Evolutionary conservation across 805 yeast genomes (phyloP), one percentile per base, ranked within the genome.

Genomic region (Wickerhamiella allomyrinae): DNA sequence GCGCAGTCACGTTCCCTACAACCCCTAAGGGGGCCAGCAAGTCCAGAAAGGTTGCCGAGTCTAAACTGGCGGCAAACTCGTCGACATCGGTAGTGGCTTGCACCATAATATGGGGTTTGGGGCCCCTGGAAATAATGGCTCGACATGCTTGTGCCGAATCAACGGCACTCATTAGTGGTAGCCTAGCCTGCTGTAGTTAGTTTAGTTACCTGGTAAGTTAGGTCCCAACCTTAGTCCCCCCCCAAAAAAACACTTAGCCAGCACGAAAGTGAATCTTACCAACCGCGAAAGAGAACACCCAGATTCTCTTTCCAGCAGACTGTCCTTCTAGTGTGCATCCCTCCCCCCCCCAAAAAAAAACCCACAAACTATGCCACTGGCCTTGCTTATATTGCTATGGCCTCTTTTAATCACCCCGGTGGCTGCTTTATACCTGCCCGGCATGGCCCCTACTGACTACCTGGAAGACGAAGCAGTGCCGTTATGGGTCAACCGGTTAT

Each of bases 361-460:
- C 14, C 15, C 13, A 27, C 31, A 14, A 43, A 31, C 40, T 43
- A 38, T 3, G 5, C 20, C 34, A 38, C 49, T 36, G 31, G 29
- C 22, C 6, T 13, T 24, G 34, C 34, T 37, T 8, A 8, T 11
- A 29, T n/a, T 20, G 23, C 6, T 27, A n/a, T 11, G 29, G 6
- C 40, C 37, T 23, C 42, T 48, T 27, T 41, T 46, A 21, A 36
- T n/a, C n/a, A n/a, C n/a, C n/a, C 31, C 49, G 14, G 59, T 61
- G 15, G 42, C 49, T 40, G 94, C 79, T 2, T 89, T 91, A 63
- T 89, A 91, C 57, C 67, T 91, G 43, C 97, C 97, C 0, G 97
- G 97, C 7, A 91, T 86, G 20, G 95, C 97, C 0, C 97, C 98
- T 15, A 82, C 93, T 1, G 79, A 89, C 40, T 91, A 89, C 57